Evolutionary conservation across 1,139 yeast genomes (phyloP).

Genomic region (Martiniozyma asiatica): DNA sequence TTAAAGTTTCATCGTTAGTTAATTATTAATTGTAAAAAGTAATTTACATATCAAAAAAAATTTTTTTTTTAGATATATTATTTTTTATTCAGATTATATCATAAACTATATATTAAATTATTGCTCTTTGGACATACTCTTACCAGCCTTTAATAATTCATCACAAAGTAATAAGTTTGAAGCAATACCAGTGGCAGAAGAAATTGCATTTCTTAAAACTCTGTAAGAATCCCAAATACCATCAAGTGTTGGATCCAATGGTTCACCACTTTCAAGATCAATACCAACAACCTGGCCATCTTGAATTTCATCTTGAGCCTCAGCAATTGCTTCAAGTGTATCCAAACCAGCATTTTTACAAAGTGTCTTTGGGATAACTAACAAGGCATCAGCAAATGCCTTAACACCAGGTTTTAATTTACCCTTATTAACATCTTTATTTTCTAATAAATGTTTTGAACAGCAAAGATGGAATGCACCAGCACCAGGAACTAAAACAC

Average conservation of each 20-base stretch:
- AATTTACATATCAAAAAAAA: too few species aligned
- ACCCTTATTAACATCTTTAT: constrained; percentile 55
- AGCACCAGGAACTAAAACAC: constrained; percentile 86
- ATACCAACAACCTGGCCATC: constrained; percentile 84
- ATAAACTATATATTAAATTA: too few species aligned
- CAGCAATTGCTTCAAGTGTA: constrained; percentile 76
- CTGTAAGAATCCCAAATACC: constrained; percentile 96
- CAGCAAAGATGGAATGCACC: constrained; percentile 91
- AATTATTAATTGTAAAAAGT: too few species aligned
- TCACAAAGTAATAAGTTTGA: constrained; percentile 87
- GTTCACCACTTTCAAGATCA: constrained; percentile 84
- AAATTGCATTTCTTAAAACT: constrained; percentile 83
- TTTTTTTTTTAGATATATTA: too few species aligned
- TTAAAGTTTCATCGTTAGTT: too few species aligned
- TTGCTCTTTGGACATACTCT: constrained; percentile 67
- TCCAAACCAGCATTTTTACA: constrained; percentile 91
- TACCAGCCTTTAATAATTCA: constrained; percentile 91
- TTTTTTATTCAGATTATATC: too few species aligned
- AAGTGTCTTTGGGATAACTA: constrained; percentile 86
- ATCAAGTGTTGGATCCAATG: constrained; percentile 88
- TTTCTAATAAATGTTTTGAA: constrained; percentile 49
- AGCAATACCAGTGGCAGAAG: constrained; percentile 91
- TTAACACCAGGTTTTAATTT: constrained; percentile 80
- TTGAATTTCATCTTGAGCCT: constrained; percentile 78
- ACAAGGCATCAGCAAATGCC: constrained; percentile 87